These are phyloP conservation scores for Aphanomyces astaci DNA, from an alignment of 352 stramenopile genomes.

Conservation along the genomic window DNA sequence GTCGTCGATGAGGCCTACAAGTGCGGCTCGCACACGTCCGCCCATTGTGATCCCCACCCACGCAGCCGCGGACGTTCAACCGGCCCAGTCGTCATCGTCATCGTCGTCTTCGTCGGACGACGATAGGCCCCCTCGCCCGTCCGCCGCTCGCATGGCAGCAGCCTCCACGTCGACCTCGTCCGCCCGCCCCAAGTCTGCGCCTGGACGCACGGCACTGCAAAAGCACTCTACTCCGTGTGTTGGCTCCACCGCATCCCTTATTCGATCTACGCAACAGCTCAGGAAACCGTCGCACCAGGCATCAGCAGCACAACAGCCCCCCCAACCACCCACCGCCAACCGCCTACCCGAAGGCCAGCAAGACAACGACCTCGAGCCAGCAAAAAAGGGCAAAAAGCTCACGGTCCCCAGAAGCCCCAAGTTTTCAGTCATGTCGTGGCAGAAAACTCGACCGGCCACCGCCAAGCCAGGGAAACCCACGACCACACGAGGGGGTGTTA, in stretches of 20 bases:
- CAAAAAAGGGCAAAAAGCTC: constrained; percentile 35
- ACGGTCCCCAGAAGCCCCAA: constrained; percentile 74
- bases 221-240: constrained; percentile 26
- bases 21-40: neutral
- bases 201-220: neutral
- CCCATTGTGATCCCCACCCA: constrained; percentile 8
- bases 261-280: constrained; percentile 42
- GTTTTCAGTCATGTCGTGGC: constrained; percentile 82
- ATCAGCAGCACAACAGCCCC: neutral
- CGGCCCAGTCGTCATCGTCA: neutral
- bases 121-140: neutral
- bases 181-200: constrained; percentile 19
- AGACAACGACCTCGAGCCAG: constrained; percentile 24
- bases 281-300: constrained; percentile 24
- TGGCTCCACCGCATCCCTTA: constrained; percentile 55
- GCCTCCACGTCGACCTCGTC: constrained; percentile 24
- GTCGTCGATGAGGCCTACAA: neutral
- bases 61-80: neutral
- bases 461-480: neutral
- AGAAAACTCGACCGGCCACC: constrained; percentile 32
- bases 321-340: constrained; percentile 28
- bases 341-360: constrained; percentile 34
- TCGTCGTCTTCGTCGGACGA: neutral
- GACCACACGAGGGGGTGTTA: neutral
- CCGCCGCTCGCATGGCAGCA: too few species aligned